A percentile compares a stretch with the other conserved stretches of the same genome.
Evolutionary conservation across 306 rosid genomes (phyloP).

Genomic region (Alnus glutinosa): DNA sequence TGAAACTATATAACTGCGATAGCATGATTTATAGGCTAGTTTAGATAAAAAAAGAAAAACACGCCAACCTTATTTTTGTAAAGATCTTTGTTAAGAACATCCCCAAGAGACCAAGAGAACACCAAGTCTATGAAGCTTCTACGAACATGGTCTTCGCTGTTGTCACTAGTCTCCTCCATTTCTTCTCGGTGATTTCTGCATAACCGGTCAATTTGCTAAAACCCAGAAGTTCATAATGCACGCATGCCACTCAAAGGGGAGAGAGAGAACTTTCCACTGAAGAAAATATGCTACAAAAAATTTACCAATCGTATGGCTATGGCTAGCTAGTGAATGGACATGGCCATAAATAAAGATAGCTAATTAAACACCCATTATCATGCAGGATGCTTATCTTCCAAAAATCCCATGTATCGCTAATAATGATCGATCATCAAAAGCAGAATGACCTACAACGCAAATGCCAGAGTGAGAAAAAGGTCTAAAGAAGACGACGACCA

Average conservation of each 20-base stretch:
- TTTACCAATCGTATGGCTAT: too few relatives aligned
- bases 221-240: background rate
- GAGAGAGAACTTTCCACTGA: background rate
- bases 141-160: background rate
- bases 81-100: constrained; percentile 33
- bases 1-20: too few relatives aligned
- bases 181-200: background rate
- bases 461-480: too few relatives aligned
- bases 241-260: too few relatives aligned
- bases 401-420: background rate
- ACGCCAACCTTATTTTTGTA: constrained; percentile 10
- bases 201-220: background rate
- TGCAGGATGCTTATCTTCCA: background rate
- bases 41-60: background rate
- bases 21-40: background rate
- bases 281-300: too few relatives aligned
- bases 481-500: too few relatives aligned
- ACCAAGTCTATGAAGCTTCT: constrained; percentile 12
- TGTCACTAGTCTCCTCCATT: background rate
- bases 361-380: too few relatives aligned
- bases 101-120: constrained; percentile 21
- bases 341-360: too few relatives aligned
- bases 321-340: too few relatives aligned
- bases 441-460: background rate
- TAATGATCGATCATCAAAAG: background rate